Evolutionary conservation across 331 rosid genomes (phyloP).

Genomic region (Arachis monticola): DNA sequence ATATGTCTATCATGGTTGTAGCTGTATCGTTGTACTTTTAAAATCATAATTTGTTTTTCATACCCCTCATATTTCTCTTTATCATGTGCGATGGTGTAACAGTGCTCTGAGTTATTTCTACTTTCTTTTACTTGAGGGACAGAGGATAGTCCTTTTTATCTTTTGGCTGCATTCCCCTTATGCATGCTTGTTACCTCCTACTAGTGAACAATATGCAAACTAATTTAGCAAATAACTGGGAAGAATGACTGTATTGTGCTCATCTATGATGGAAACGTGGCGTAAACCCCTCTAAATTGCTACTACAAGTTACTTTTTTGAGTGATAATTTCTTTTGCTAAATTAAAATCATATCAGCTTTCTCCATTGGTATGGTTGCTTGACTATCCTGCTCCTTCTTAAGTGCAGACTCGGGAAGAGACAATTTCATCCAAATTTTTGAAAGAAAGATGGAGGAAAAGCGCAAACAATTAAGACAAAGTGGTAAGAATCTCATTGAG

Average conservation of each 20-base stretch:
- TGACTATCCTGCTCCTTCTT: slow-evolving; percentile 48
- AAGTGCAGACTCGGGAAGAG: slow-evolving; percentile 79
- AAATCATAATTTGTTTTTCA: slow-evolving; percentile 1
- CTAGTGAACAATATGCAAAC: slow-evolving; percentile 1
- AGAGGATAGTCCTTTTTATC: neutral
- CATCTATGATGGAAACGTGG: neutral
- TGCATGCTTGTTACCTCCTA: slow-evolving; percentile 17
- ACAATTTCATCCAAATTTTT: slow-evolving; percentile 77
- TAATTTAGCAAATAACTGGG: slow-evolving; percentile 1
- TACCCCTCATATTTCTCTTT: slow-evolving; percentile 2
- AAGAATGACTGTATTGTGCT: slow-evolving; percentile 18
- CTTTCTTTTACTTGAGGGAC: neutral
- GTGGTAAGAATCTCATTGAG: slow-evolving; percentile 61
- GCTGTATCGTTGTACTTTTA: slow-evolving; percentile 10
- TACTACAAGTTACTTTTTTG: slow-evolving; percentile 1
- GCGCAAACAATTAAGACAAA: slow-evolving; percentile 72
- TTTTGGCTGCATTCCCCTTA: neutral
- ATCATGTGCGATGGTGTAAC: slow-evolving; percentile 8
- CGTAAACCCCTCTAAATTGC: slow-evolving; percentile 2
- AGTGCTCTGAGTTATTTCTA: slow-evolving; percentile 4
- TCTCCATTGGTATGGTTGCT: slow-evolving; percentile 41
- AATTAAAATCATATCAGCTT: slow-evolving; percentile 19
- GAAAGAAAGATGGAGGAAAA: slow-evolving; percentile 91
- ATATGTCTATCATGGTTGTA: slow-evolving; percentile 9
- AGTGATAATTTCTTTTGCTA: slow-evolving; percentile 21